Percentiles rank a stretch among this genome's conserved stretches.
phyloP scores from a whole-genome alignment of 2,329 filamentous ascomycete species.

The Colletotrichum nymphaeae region DNA sequence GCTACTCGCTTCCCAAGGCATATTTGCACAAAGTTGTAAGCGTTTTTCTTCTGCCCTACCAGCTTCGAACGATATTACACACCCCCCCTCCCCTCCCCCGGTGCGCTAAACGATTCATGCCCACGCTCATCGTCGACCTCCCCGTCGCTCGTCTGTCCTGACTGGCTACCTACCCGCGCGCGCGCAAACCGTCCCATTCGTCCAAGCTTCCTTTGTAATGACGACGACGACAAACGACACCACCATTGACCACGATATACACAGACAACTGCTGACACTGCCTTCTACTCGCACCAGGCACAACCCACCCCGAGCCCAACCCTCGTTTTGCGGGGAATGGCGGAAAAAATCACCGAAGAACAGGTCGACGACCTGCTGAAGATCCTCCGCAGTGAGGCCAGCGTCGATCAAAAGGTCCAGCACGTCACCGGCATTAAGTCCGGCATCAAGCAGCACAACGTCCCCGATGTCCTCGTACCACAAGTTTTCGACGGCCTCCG shows the following conservation, averaged over 20 bases:
- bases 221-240: neutral
- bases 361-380: constrained; percentile 66
- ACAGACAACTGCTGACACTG: constrained; percentile 15
- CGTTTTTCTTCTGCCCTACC: neutral
- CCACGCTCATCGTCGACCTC: neutral
- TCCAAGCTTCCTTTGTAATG: neutral
- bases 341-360: constrained; percentile 69
- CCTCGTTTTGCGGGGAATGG: constrained; percentile 51
- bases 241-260: neutral
- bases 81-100: constrained; percentile 11
- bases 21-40: constrained; percentile 25
- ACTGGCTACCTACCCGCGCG: neutral
- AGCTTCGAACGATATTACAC: constrained; percentile 26
- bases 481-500: constrained; percentile 86
- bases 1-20: neutral
- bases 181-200: neutral
- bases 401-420: constrained; percentile 77
- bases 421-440: constrained; percentile 83
- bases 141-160: constrained; percentile 5
- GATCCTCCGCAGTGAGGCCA: constrained; percentile 69
- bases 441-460: constrained; percentile 91
- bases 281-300: constrained; percentile 3
- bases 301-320: constrained; percentile 9
- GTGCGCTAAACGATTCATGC: constrained; percentile 27
- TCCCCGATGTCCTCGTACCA: constrained; percentile 78